A percentile compares a stretch with the other conserved stretches of the same genome.
Evolutionary conservation across 352 stramenopile genomes (phyloP).

Genomic region (Pilasporangium apinafurcum): DNA sequence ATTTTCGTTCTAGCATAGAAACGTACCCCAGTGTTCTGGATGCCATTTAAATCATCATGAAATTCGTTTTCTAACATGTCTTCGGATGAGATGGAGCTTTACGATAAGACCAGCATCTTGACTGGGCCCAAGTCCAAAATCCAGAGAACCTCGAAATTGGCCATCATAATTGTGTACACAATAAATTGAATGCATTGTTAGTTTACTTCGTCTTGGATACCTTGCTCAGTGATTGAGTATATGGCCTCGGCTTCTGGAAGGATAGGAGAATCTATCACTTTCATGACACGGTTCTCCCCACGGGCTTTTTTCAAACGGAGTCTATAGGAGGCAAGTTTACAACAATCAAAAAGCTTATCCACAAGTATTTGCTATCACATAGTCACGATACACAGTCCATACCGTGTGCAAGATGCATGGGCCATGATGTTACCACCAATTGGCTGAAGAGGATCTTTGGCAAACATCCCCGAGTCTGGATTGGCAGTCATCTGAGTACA

Average conservation of each 20-base stretch:
- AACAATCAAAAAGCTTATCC: constrained; percentile 1
- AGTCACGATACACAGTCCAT: not conserved
- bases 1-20: too few relatives aligned
- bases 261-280: constrained; percentile 95
- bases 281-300: constrained; percentile 98
- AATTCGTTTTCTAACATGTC: too few relatives aligned
- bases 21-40: too few relatives aligned
- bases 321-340: constrained; percentile 12
- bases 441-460: constrained; percentile 85
- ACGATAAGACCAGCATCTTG: too few relatives aligned
- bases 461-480: constrained; percentile 88
- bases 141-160: too few relatives aligned
- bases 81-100: too few relatives aligned
- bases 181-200: constrained; percentile 32
- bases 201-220: constrained; percentile 90
- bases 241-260: constrained; percentile 97
- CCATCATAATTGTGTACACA: too few relatives aligned
- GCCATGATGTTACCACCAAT: constrained; percentile 91
- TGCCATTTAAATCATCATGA: too few relatives aligned
- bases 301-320: constrained; percentile 95
- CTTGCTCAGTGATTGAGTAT: constrained; percentile 96
- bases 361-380: not conserved
- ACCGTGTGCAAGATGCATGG: constrained; percentile 78
- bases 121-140: too few relatives aligned
- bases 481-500: constrained; percentile 78